These are phyloP conservation scores for Boletus tylopilopsis DNA, from an alignment of 768 basidiomycete species.

Conservation along the genomic window DNA sequence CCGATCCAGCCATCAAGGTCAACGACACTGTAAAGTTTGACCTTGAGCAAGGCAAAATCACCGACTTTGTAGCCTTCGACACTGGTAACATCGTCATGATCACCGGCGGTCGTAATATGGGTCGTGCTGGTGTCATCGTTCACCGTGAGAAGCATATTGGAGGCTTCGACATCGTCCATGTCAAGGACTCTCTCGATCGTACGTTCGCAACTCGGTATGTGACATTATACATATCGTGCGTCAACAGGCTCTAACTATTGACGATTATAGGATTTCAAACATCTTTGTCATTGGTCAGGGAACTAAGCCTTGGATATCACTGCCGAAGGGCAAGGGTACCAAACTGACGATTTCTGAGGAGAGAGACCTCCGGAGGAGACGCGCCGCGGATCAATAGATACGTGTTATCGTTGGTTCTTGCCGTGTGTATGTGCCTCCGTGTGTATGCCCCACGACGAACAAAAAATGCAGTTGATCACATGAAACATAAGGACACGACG, in stretches of 20 bases:
- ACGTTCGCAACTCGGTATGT: conserved; percentile 96
- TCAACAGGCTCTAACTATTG: neutral
- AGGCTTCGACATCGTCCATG: conserved; percentile 98
- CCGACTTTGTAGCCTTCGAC: conserved; percentile 91
- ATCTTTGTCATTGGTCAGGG: conserved; percentile 98
- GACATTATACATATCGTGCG: neutral
- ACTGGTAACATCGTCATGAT: conserved; percentile 96
- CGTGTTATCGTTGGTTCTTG: conserved; percentile 1
- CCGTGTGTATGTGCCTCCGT: conserved; percentile 13
- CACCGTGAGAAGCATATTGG: conserved; percentile 97
- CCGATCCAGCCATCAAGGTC: conserved; percentile 90
- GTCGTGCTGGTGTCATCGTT: conserved; percentile 92
- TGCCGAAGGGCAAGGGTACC: conserved; percentile 96
- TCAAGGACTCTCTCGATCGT: conserved; percentile 91
- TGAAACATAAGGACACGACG: conserved; percentile 12
- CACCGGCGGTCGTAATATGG: conserved; percentile 99
- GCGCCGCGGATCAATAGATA: conserved; percentile 63
- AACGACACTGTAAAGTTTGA: conserved; percentile 99
- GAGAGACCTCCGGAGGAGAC: conserved; percentile 88
- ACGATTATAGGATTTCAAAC: conserved; percentile 72
- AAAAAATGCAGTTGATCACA: conserved; percentile 21
- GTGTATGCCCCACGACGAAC: conserved; percentile 17
- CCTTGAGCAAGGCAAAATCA: conserved; percentile 91
- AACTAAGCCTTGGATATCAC: conserved; percentile 91
- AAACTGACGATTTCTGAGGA: conserved; percentile 98